Base-by-base conservation (phyloP, 2,329 filamentous ascomycete genomes). In the Colletotrichum shisoi region DNA sequence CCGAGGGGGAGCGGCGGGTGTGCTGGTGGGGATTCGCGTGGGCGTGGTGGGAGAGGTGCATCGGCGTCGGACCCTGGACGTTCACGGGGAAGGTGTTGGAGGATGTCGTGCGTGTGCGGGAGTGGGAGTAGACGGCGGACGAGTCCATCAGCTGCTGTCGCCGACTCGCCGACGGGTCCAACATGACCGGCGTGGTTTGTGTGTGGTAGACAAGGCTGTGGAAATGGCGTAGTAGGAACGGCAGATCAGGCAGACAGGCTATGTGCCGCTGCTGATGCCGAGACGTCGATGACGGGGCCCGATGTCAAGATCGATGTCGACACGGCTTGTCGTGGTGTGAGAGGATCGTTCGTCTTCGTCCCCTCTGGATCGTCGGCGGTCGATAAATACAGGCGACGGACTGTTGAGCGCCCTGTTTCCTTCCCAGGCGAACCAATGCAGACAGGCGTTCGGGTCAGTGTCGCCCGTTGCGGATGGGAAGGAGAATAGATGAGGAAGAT, bases 1-100 rank as follows among this genome's bases (percentile, higher is more conserved):
- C 79, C 78, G 90, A 79, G 77, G 92, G 81, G 76, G 89, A 84
- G 71, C 85, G 84, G 69, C 85, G 84, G 59, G 78, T 81, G 72
- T 85, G 80, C 63, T 76, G 76, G 15, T 69, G 68, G 9, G 71
- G 71, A 63, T 78, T 73, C n/a, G 74, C 78, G 27, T 71, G 67
- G 37, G 72, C 70, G 24, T 27, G 24, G 70, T 79, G 77, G 70
- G 78, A 74, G 31, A 78, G 71, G 63, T 77, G 74, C 69, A 74
- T 77, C 54, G 74, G 75, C 34, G 71, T 71, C 49, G 74, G 72
- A 31, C 73, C 73, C 72, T 73, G 70, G 56, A 70, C 49, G 70
- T 73, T 62, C 63, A 71, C 65, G 37, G 83, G 83, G 57, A 86
- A 84, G 63, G 80, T 76, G 74, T 80, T 85, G 68, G 86, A 87